Conservation (phyloP, 2,329 filamentous ascomycete species). For the Lasiodiplodia sp. region DNA sequence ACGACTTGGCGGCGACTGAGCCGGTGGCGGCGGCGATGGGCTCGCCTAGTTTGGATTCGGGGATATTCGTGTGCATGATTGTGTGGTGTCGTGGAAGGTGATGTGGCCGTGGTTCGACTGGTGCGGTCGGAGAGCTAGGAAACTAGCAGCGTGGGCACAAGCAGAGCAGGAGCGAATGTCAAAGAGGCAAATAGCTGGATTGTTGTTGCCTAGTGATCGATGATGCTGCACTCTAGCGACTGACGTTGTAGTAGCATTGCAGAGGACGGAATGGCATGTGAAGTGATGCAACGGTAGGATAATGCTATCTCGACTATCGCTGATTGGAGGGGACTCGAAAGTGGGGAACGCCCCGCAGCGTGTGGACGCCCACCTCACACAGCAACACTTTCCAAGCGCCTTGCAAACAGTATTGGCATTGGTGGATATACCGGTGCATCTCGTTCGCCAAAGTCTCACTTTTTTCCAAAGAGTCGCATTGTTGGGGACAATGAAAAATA, state of each 20-base stretch:
- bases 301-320: slow-evolving; percentile 15
- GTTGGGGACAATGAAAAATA: no score
- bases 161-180: background rate
- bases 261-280: slow-evolving; percentile 7
- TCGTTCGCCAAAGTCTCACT: no score
- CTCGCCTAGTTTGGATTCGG: background rate
- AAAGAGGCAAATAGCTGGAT: background rate
- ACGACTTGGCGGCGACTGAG: background rate
- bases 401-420: no score
- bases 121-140: background rate
- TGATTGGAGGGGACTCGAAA: slow-evolving; percentile 7
- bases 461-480: no score
- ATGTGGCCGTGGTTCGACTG: background rate
- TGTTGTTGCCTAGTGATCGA: background rate
- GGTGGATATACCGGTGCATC: no score
- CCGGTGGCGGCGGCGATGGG: background rate
- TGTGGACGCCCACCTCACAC: background rate
- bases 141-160: background rate
- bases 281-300: slow-evolving; percentile 26
- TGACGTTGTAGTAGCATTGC: slow-evolving; percentile 2
- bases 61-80: slow-evolving; percentile 2
- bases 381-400: background rate
- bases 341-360: slow-evolving; percentile 6
- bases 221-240: background rate
- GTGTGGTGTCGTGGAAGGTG: background rate